Conservation (phyloP, 2,329 filamentous ascomycete species). For the Pezizomycotina sp. region DNA sequence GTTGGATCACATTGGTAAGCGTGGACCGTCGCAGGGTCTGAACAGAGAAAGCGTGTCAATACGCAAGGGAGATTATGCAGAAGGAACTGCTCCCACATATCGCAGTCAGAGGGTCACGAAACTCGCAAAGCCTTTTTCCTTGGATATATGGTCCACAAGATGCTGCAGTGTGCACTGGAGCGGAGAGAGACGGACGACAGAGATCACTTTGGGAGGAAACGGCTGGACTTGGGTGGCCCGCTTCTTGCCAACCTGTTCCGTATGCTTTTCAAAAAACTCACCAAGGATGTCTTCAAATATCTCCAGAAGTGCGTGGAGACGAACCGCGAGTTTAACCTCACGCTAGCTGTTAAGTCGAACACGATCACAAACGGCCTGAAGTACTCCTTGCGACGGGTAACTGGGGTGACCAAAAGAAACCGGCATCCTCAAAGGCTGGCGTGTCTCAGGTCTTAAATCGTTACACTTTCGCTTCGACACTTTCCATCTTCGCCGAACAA, state of each 20-base stretch:
- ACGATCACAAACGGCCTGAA: conserved; percentile 89
- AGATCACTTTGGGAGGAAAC: conserved; percentile 98
- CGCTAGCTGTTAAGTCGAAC: conserved; percentile 74
- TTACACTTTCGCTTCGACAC: conserved; percentile 89
- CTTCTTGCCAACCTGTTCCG: conserved; percentile 93
- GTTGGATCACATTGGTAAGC: conserved; percentile 86
- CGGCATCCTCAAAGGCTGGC: conserved; percentile 82
- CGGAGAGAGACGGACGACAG: conserved; percentile 89
- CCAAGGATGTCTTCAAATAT: conserved; percentile 77
- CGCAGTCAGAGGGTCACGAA: conserved; percentile 83
- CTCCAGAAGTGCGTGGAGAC: conserved; percentile 83
- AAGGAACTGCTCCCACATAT: conserved; percentile 95
- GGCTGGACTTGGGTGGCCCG: conserved; percentile 83
- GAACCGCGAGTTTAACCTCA: conserved; percentile 75
- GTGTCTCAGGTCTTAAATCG: conserved; percentile 96
- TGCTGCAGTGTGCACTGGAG: conserved; percentile 83
- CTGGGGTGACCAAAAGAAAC: conserved; percentile 99
- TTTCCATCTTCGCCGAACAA: conserved; percentile 96
- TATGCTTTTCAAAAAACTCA: conserved; percentile 75
- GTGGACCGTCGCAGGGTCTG: conserved; percentile 60
- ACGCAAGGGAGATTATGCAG: conserved; percentile 84
- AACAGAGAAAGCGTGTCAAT: conserved; percentile 82
- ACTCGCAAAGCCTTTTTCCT: conserved; percentile 95
- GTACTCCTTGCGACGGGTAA: conserved; percentile 96
- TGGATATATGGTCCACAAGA: conserved; percentile 95